These are phyloP conservation scores for Coffea humblotiana DNA, from an alignment of 305 asterid genomes.

Conservation along the genomic window DNA sequence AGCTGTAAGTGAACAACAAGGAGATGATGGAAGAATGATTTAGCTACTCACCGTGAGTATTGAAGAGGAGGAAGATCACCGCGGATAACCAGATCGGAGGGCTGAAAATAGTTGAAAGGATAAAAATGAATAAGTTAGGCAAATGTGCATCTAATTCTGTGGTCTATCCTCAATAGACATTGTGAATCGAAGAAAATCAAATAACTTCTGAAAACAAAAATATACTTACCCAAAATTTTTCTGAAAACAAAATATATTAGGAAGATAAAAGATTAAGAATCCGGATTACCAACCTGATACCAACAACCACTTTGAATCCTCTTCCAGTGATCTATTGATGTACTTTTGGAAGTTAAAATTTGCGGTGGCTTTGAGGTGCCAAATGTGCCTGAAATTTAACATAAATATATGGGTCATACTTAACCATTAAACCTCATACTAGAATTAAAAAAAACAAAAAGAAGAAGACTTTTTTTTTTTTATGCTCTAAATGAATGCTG, in stretches of 20 bases:
- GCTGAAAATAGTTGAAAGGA: constrained; percentile 35
- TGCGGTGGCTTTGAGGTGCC: constrained; percentile 66
- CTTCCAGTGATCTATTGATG: constrained; percentile 70
- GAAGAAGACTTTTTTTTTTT: neutral
- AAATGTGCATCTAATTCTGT: neutral
- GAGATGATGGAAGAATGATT: neutral
- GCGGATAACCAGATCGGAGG: constrained; percentile 89
- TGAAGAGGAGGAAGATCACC: constrained; percentile 78
- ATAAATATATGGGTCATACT: neutral
- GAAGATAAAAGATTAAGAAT: neutral
- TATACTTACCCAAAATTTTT: too few relatives aligned
- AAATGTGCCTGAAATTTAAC: constrained; percentile 64
- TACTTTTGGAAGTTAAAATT: constrained; percentile 68
- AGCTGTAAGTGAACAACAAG: neutral
- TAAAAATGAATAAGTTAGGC: neutral
- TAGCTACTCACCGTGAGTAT: constrained; percentile 74
- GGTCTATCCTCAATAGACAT: neutral
- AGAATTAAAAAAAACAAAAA: neutral
- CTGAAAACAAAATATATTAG: neutral
- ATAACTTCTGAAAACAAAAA: too few relatives aligned
- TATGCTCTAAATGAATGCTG: neutral
- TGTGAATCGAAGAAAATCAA: neutral
- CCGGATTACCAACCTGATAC: constrained; percentile 50
- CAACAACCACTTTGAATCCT: constrained; percentile 73
- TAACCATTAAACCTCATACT: neutral